Evolutionary conservation across 2,329 filamentous ascomycete genomes (phyloP), one percentile per base, ranked within the genome.

Genomic region (Fusarium keratoplasticum): DNA sequence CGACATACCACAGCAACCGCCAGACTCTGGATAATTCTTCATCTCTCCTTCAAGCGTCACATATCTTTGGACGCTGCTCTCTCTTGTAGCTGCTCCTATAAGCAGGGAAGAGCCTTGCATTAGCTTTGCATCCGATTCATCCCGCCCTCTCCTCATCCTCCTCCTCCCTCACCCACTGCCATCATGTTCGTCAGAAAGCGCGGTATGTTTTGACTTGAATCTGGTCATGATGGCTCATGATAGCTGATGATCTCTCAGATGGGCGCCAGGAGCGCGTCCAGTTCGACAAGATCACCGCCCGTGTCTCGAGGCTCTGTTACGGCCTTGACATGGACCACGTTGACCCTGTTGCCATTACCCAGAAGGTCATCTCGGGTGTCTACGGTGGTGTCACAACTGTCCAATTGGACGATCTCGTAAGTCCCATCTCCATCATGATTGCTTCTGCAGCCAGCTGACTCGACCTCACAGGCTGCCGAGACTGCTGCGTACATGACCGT

Each of bases 401-500:
- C 72, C 95, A 99, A 87, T 90, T 99, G 67, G 96, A 99, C 81
- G 97, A 99, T 87, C 87, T 99, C 84, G 96, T 98, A 89, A 86
- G 94, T 85, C 10, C 14, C n/a, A 11, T 11, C 3, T 10, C 13
- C 14, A 62, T 62, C 50, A 20, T n/a, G 14, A 40, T n/a, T 50
- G 4, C 50, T 64, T 16, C 35, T 67, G 8, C 64, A 59, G n/a
- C 35, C 33, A 33, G 44, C 60, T 75, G 64, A 72, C 57, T 29
- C 29, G 31, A 33, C 25, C 22, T 68, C 10, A 72, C 80, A 98
- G 96, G 96, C 96, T 81, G 96, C 96, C 80, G 96, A 99, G 88
- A 99, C 96, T 80, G 96, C 96, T 79, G 96, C 96, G 67, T 99
- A 99, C 88, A 99, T 99, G 96, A 99, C 96, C 71, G 96, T 98